phyloP scores from a whole-genome alignment of 2,329 filamentous ascomycete species.

The Cryoendolithus antarcticus region DNA sequence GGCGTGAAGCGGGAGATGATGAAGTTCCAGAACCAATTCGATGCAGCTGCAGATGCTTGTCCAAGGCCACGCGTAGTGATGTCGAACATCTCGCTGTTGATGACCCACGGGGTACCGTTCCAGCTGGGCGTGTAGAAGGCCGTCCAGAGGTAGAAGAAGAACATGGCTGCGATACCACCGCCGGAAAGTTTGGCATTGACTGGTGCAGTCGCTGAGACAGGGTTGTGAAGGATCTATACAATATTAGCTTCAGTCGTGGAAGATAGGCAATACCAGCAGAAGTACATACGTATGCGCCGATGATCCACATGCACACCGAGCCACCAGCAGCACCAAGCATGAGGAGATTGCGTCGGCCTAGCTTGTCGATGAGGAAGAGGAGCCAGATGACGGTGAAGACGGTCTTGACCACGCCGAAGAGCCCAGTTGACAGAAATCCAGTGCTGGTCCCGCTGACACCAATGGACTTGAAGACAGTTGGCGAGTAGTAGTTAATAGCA shows the following conservation, averaged over 20 bases:
- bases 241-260: too few species aligned
- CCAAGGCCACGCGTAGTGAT: slow-evolving; percentile 56
- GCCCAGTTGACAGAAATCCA: slow-evolving; percentile 55
- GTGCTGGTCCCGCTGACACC: slow-evolving; percentile 49
- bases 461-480: slow-evolving; percentile 55
- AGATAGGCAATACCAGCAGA: neutral
- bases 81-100: slow-evolving; percentile 64
- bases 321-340: slow-evolving; percentile 52
- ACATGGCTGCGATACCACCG: slow-evolving; percentile 49
- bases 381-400: slow-evolving; percentile 56
- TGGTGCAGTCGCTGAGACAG: slow-evolving; percentile 12
- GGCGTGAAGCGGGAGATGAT: slow-evolving; percentile 55
- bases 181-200: slow-evolving; percentile 22
- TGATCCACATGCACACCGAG: slow-evolving; percentile 53
- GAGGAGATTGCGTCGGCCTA: slow-evolving; percentile 51
- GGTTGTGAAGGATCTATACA: neutral
- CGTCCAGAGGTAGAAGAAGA: slow-evolving; percentile 66
- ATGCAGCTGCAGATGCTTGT: slow-evolving; percentile 58
- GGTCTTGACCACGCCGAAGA: slow-evolving; percentile 68
- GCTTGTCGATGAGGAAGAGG: slow-evolving; percentile 53
- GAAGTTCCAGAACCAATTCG: slow-evolving; percentile 66
- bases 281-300: slow-evolving; percentile 45
- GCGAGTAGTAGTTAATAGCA: slow-evolving; percentile 64
- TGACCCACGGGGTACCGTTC: slow-evolving; percentile 39
- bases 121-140: slow-evolving; percentile 50